Conservation (phyloP, 2,329 filamentous ascomycete species). For the Albophoma yamanashiensis region DNA sequence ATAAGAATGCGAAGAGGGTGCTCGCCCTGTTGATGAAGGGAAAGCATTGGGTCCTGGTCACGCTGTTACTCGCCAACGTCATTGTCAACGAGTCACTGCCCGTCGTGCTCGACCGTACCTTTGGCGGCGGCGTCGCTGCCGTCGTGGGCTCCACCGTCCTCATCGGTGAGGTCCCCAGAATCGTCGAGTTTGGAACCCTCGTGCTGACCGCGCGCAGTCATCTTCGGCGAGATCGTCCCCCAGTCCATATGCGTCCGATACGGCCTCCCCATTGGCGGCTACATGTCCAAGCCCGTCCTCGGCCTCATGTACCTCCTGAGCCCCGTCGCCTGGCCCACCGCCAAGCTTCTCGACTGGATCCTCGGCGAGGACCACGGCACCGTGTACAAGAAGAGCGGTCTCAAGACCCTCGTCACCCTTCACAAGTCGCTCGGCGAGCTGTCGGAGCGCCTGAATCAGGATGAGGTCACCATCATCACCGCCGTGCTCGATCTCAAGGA, state of each 20-base stretch:
- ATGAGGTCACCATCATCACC: slow-evolving; percentile 98
- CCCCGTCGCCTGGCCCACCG: slow-evolving; percentile 86
- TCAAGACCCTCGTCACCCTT: slow-evolving; percentile 92
- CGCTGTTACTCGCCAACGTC: slow-evolving; percentile 86
- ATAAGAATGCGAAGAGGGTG: slow-evolving; percentile 74
- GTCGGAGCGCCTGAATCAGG: slow-evolving; percentile 84
- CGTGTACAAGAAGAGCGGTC: slow-evolving; percentile 92
- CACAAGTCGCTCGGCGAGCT: slow-evolving; percentile 85
- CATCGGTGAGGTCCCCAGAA: slow-evolving; percentile 55
- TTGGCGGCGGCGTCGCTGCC: slow-evolving; percentile 90
- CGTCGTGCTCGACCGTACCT: slow-evolving; percentile 85
- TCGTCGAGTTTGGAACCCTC: neutral
- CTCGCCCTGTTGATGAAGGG: slow-evolving; percentile 71
- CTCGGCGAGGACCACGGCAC: slow-evolving; percentile 93
- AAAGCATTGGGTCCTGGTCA: slow-evolving; percentile 98
- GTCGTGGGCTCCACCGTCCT: slow-evolving; percentile 87
- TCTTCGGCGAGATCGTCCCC: slow-evolving; percentile 93
- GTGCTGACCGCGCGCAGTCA: slow-evolving; percentile 48
- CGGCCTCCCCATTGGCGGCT: slow-evolving; percentile 87
- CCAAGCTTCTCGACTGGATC: slow-evolving; percentile 87
- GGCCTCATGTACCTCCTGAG: slow-evolving; percentile 85
- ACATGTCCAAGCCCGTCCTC: slow-evolving; percentile 82
- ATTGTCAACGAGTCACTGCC: slow-evolving; percentile 96
- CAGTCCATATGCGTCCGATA: slow-evolving; percentile 96
- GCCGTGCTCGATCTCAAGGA: slow-evolving; percentile 94